These are phyloP conservation scores for Lodderomyces oxycetoniae DNA, from an alignment of 1,139 yeast genomes.

Conservation along the genomic window DNA sequence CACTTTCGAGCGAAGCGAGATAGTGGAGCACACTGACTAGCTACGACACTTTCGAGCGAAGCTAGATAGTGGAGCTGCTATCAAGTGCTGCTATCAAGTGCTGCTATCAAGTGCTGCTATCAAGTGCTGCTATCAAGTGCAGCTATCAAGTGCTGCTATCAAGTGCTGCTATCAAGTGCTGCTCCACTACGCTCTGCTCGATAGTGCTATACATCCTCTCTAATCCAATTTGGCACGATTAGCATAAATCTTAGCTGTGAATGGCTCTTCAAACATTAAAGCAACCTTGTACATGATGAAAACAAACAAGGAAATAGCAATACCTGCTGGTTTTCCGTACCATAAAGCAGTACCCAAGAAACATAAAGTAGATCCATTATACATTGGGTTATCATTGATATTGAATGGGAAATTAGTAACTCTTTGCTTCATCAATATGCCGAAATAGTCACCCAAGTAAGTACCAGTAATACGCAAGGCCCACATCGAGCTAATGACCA, in stretches of 20 bases:
- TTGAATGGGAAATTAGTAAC: slow-evolving; percentile 96
- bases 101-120: too few species aligned
- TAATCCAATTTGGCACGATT: slow-evolving; percentile 11
- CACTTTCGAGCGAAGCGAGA: too few species aligned
- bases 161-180: too few species aligned
- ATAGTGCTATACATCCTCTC: too few species aligned
- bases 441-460: slow-evolving; percentile 94
- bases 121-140: too few species aligned
- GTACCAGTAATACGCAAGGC: slow-evolving; percentile 96
- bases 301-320: slow-evolving; percentile 67
- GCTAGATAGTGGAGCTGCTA: too few species aligned
- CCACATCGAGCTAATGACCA: slow-evolving; percentile 84
- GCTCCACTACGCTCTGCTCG: too few species aligned
- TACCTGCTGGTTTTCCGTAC: slow-evolving; percentile 87
- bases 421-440: slow-evolving; percentile 84
- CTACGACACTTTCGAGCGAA: too few species aligned
- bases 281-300: slow-evolving; percentile 81
- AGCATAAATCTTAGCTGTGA: slow-evolving; percentile 87
- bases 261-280: slow-evolving; percentile 87
- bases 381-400: slow-evolving; percentile 91
- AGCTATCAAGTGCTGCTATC: too few species aligned
- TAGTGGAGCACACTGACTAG: too few species aligned
- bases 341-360: slow-evolving; percentile 88
- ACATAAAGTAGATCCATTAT: slow-evolving; percentile 83
- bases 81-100: too few species aligned